These are phyloP conservation scores for Cladorrhinum sp. DNA, from an alignment of 2,329 filamentous ascomycete species.

Conservation along the genomic window DNA sequence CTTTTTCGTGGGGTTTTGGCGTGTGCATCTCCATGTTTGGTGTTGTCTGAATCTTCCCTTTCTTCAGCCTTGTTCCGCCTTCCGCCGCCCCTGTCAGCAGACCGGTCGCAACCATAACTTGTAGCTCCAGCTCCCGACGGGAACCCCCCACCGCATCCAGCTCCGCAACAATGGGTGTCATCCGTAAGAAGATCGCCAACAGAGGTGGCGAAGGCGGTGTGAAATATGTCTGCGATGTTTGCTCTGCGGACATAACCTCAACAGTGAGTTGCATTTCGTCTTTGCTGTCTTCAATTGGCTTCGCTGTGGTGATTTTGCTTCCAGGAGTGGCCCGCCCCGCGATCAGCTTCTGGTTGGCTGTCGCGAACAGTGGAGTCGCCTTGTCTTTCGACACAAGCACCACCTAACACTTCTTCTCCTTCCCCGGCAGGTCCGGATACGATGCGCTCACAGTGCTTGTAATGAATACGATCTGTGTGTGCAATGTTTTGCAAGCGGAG, in stretches of 20 bases:
- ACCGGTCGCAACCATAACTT: constrained; percentile 1
- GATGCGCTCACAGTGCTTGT: constrained; percentile 79
- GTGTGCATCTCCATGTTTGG: not conserved
- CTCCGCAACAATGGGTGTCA: constrained; percentile 70
- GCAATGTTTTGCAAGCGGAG: constrained; percentile 83
- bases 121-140: not conserved
- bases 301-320: not conserved
- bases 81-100: constrained; percentile 24
- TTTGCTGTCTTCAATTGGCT: not conserved
- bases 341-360: constrained; percentile 3
- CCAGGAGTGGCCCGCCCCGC: not conserved
- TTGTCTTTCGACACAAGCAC: not conserved
- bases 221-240: constrained; percentile 97
- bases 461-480: constrained; percentile 97
- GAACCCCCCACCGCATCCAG: constrained; percentile 17
- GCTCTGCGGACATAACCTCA: constrained; percentile 93
- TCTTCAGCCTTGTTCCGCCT: constrained; percentile 13
- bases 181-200: constrained; percentile 89
- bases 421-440: constrained; percentile 74
- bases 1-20: constrained; percentile 13
- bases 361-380: constrained; percentile 14
- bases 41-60: not conserved
- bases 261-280: constrained; percentile 60
- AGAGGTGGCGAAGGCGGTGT: constrained; percentile 82
- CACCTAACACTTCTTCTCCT: constrained; percentile 10